Evolutionary conservation across 1,284 basidiomycete genomes (phyloP).

Genomic region (Waitea zeae): DNA sequence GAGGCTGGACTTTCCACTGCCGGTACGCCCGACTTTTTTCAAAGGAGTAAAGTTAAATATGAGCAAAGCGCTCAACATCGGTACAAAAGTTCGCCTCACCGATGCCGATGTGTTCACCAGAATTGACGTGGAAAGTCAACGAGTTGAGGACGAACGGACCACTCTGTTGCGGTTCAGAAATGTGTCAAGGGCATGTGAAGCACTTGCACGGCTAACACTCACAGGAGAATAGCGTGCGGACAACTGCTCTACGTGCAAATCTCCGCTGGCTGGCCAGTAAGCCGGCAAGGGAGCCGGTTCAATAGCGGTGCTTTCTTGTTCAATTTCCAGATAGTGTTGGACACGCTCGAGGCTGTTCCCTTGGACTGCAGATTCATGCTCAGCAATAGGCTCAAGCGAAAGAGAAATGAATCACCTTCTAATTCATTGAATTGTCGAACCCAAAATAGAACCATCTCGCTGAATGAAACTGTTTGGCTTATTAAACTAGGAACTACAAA

Average conservation of each 20-base stretch:
- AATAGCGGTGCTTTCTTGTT: conserved; percentile 19
- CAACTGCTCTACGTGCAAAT: conserved; percentile 16
- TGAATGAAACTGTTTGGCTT: background rate
- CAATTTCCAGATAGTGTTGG: conserved; percentile 23
- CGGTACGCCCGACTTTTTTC: conserved; percentile 63
- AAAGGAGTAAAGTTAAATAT: too few relatives aligned
- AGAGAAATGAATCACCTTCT: background rate
- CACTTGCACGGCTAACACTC: too few relatives aligned
- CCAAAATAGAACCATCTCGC: background rate
- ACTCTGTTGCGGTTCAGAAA: too few relatives aligned
- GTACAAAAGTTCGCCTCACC: too few relatives aligned
- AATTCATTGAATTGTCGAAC: background rate
- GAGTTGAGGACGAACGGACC: too few relatives aligned
- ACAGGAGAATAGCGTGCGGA: conserved; percentile 10
- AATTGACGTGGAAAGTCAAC: too few relatives aligned
- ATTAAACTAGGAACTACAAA: background rate
- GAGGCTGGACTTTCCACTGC: conserved; percentile 39
- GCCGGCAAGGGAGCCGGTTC: conserved; percentile 19
- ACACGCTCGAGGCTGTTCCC: conserved; percentile 19
- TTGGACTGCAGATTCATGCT: conserved; percentile 1
- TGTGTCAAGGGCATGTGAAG: too few relatives aligned
- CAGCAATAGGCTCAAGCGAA: background rate
- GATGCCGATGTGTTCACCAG: too few relatives aligned
- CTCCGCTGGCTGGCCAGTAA: conserved; percentile 10
- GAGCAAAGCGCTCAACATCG: too few relatives aligned